Evolutionary conservation across 305 asterid species (phyloP).

Genomic region (Fraxinus velutina): DNA sequence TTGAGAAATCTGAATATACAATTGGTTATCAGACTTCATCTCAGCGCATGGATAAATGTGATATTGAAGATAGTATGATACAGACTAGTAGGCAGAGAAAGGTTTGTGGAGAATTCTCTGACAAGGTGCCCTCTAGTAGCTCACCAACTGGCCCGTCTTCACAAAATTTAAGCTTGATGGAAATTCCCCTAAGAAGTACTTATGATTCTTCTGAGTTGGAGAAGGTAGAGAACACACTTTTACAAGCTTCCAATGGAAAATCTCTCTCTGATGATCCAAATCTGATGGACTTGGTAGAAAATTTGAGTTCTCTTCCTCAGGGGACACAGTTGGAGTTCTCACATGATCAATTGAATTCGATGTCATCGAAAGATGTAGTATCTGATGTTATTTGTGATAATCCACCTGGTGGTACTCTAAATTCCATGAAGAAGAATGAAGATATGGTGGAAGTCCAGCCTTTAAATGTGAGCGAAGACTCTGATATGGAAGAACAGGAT

Average conservation of each 20-base stretch:
- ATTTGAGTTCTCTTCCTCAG: constrained; percentile 29
- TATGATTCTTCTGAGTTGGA: constrained; percentile 25
- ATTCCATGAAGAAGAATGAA: constrained; percentile 36
- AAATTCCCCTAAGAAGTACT: constrained; percentile 25
- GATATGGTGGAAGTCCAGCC: constrained; percentile 41
- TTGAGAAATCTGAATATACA: not conserved
- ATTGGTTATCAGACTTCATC: constrained; percentile 21
- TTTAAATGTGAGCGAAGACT: constrained; percentile 58
- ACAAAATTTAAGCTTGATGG: constrained; percentile 23
- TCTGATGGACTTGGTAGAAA: constrained; percentile 26
- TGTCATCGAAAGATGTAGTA: constrained; percentile 28
- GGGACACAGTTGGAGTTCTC: constrained; percentile 30
- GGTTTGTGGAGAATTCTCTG: constrained; percentile 28
- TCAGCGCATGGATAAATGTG: constrained; percentile 30
- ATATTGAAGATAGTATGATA: constrained; percentile 32
- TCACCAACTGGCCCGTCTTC: constrained; percentile 30
- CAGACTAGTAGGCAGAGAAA: constrained; percentile 29
- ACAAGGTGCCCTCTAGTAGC: constrained; percentile 34
- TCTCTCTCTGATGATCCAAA: constrained; percentile 22
- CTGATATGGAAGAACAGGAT: constrained; percentile 84
- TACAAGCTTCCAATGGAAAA: constrained; percentile 30
- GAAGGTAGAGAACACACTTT: constrained; percentile 31
- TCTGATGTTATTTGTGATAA: constrained; percentile 36
- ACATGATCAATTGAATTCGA: constrained; percentile 34
- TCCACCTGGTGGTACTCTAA: constrained; percentile 28